Evolutionary conservation across 2,329 filamentous ascomycete genomes (phyloP), one percentile per base, ranked within the genome.

Genomic region (Bisporella sp.): DNA sequence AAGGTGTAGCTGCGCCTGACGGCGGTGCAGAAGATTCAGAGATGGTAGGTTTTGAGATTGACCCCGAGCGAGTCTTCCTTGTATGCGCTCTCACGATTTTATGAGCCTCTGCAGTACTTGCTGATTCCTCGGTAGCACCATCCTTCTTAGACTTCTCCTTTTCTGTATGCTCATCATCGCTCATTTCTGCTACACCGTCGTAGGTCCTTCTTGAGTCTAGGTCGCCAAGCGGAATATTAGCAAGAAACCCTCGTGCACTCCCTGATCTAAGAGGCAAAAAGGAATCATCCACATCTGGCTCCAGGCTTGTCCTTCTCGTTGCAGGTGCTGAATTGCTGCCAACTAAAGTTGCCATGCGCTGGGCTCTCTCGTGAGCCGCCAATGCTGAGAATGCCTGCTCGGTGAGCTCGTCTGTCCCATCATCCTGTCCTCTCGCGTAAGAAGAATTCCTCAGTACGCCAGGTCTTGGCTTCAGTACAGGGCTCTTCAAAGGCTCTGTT

Each of bases 1-100:
- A 76, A 3, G 42, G 42, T 30, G 42, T 45, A 11, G 31, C 29
- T 12, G 6, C 6, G 8, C 41, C 41, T 31, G 42, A 45, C 6
- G 35, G 8, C 35, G 4, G 35, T 2, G 8, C 35, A 37, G 35
- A 37, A 5, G 58, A 47, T 37, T 51, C 41, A 32, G 52, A 42
- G 31, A 46, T 43, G 8, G 54, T 52, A 5, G 53, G 32, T 30
- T 57, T 55, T 12, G 45, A 54, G 46, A 55, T 53, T 4, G 54
- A 45, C 33, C 60, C 57, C 28, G 50, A 47, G 8, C 53, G 42
- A 48, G 53, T 21, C 58, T 66, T 54, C 42, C 53, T 59, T 5
- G 70, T 72, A 49, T 73, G 69, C 31, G 64, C 63, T 47, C 67
- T 63, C 6, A 74, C 71, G 5, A 74, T 59, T 46, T 68, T 70